Percentiles rank a stretch among this genome's conserved stretches.
Conservation (phyloP, 78 protist species). For the Dictyostelium capitatum region DNA sequence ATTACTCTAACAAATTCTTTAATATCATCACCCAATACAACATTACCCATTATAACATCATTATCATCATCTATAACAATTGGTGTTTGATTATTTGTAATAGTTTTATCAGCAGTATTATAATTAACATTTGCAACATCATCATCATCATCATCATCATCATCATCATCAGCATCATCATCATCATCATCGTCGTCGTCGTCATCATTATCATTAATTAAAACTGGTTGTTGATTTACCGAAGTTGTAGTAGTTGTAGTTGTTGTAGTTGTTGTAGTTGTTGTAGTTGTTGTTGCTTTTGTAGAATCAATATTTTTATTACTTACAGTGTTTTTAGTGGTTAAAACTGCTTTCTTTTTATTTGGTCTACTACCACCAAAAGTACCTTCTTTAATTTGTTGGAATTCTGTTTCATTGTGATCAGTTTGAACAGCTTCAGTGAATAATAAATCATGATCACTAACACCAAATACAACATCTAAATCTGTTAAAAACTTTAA, state of each 20-base stretch:
- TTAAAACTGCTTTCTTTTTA: constrained; percentile 32
- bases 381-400: not conserved
- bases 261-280: not conserved
- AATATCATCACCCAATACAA: too few relatives aligned
- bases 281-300: not conserved
- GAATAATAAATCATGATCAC: constrained; percentile 80
- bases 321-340: constrained; percentile 62
- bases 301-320: not conserved
- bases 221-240: too few relatives aligned
- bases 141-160: not conserved
- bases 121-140: not conserved
- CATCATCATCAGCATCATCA: not conserved
- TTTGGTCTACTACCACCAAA: constrained; percentile 20
- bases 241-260: not conserved
- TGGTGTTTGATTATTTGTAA: too few relatives aligned
- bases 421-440: constrained; percentile 47
- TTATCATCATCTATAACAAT: too few relatives aligned
- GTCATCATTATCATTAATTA: too few relatives aligned
- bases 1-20: too few relatives aligned
- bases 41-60: too few relatives aligned
- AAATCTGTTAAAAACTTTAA: constrained; percentile 22
- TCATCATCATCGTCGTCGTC: not conserved
- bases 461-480: constrained; percentile 51
- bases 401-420: constrained; percentile 53
- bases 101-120: too few relatives aligned